Evolutionary conservation across 176 grass and related monocot genomes (phyloP).

Genomic region (Ensete glaucum): DNA sequence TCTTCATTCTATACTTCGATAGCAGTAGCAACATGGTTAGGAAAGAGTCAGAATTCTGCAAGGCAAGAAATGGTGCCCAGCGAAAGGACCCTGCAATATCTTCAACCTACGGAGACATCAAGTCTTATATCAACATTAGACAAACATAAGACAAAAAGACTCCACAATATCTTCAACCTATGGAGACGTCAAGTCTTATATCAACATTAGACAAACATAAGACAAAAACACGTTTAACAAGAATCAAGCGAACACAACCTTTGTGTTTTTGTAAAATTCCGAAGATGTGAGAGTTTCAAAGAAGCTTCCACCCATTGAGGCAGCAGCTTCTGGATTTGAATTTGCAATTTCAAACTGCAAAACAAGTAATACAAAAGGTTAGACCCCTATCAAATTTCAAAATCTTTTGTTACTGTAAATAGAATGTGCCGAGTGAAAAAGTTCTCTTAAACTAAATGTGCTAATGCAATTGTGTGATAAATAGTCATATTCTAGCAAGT

Average conservation of each 20-base stretch:
- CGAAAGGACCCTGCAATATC: conserved; percentile 85
- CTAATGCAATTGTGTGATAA: background rate
- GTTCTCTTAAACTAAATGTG: background rate
- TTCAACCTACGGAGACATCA: conserved; percentile 34
- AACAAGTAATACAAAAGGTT: background rate
- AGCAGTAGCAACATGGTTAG: conserved; percentile 90
- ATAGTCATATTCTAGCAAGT: background rate
- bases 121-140: background rate
- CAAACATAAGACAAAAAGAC: background rate
- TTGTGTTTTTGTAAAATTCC: conserved; percentile 97
- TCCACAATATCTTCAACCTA: conserved; percentile 84
- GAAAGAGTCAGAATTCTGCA: conserved; percentile 87
- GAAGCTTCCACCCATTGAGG: conserved; percentile 67
- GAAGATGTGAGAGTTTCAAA: conserved; percentile 85
- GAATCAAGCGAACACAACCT: conserved; percentile 38
- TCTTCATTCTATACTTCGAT: conserved; percentile 97
- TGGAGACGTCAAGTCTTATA: background rate
- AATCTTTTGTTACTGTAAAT: background rate
- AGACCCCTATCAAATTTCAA: background rate
- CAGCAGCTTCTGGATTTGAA: conserved; percentile 14
- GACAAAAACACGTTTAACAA: conserved; percentile 1
- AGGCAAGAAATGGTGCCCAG: conserved; percentile 95
- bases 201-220: background rate
- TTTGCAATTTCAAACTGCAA: conserved; percentile 65
- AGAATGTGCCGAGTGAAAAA: background rate